Evolutionary conservation across 2,329 filamentous ascomycete species (phyloP), one percentile per base, ranked within the genome.

Genomic region (Chrysosporium keratinophilum): DNA sequence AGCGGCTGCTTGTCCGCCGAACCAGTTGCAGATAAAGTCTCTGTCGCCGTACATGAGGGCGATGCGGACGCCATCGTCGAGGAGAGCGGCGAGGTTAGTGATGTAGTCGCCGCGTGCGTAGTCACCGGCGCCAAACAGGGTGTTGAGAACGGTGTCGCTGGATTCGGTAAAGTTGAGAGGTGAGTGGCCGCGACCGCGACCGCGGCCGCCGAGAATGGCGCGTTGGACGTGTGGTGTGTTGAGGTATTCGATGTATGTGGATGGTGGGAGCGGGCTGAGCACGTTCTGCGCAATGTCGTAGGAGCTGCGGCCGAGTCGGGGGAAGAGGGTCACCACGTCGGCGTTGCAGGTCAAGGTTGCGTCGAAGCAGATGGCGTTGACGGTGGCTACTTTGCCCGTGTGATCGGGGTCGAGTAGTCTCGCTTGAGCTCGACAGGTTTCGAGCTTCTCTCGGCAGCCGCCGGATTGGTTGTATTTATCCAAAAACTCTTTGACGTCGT

Each of bases 1-100:
- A 2, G 83, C 86, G 41, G 87, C 75, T 1, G 83, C 82, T 67
- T 93, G 78, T 35, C 86, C 87, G n/a, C 88, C 87, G 59, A 84
- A 67, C 70, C 68, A 80, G 61, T 80, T 80, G 66, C 76, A 78
- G 56, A 74, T 73, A 66, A 73, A 77, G 64, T 74, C 78, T 33
- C 77, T 76, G 59, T 83, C 80, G 11, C 80, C 80, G 64, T 91
- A 87, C 53, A 89, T 77, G 56, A 93, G 70, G 5, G 84, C 83
- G 14, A 93, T 78, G 10, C 81, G 82, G 15, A 88, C 78, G 12
- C 82, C 83, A 2, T 72, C 71, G 1, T 72, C 74, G 51, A 87
- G 72, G 19, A 87, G 76, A 12, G 74, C 69, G 50, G 82, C 81
- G 12, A 87, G 72, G 53, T 80, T 74, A 57, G 75, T 67, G 35